These are phyloP conservation scores for Entomortierella lignicola DNA, from an alignment of 192 early-diverging fungal species.

Conservation along the genomic window DNA sequence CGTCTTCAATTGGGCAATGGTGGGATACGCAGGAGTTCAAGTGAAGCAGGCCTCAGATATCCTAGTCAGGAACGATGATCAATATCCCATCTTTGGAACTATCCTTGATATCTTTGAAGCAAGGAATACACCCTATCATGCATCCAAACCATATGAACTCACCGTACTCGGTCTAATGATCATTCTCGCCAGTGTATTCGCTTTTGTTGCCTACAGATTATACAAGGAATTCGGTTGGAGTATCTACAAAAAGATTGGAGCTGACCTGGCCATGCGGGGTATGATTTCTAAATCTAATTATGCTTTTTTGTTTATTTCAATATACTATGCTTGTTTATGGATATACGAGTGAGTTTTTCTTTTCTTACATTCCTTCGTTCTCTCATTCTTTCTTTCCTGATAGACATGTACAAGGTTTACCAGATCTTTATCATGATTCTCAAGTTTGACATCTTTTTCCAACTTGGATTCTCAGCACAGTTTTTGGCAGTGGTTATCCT, in stretches of 20 bases:
- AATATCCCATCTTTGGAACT: conserved; percentile 15
- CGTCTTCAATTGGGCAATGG: conserved; percentile 71
- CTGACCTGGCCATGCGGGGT: conserved; percentile 79
- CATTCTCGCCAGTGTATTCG: conserved; percentile 60
- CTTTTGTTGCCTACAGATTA: conserved; percentile 68
- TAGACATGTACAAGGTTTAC: conserved; percentile 79
- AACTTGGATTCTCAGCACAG: conserved; percentile 82
- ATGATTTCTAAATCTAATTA: conserved; percentile 2
- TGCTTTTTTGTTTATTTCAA: not conserved
- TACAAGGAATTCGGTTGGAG: conserved; percentile 89
- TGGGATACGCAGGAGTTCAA: conserved; percentile 79
- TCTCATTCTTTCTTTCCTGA: not conserved
- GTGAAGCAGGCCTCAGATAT: conserved; percentile 46
- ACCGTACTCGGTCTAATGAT: conserved; percentile 69
- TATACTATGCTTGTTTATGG: no score
- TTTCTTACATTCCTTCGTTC: not conserved
- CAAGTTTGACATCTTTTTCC: conserved; percentile 86
- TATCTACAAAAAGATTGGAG: conserved; percentile 87
- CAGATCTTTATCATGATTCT: conserved; percentile 85
- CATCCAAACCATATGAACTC: conserved; percentile 55
- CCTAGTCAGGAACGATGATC: conserved; percentile 21
- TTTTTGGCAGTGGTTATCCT: conserved; percentile 73
- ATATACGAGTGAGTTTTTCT: no score
- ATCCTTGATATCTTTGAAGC: conserved; percentile 23
- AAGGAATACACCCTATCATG: conserved; percentile 29